Evolutionary conservation across 352 stramenopile genomes (phyloP).

Genomic region (Phytopythium cucurbitacearum): DNA sequence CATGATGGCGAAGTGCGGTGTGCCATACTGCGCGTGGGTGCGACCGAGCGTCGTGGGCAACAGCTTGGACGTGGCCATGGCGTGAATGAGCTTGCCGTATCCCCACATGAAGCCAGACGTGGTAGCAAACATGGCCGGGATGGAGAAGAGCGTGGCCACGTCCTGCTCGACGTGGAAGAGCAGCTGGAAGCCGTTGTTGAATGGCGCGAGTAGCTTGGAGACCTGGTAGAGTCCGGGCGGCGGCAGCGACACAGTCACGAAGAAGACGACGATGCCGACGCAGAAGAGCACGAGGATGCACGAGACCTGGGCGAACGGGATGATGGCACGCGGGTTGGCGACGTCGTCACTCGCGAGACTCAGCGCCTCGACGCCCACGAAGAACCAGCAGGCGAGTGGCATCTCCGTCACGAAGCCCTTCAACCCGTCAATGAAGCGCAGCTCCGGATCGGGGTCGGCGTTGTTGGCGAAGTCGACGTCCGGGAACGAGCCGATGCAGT

Average conservation of each 20-base stretch:
- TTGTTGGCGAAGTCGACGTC: slow-evolving; percentile 16
- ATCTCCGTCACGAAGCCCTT: slow-evolving; percentile 17
- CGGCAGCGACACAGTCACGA: slow-evolving; percentile 20
- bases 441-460: slow-evolving; percentile 11
- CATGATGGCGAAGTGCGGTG: slow-evolving; percentile 13
- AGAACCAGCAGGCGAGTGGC: slow-evolving; percentile 28
- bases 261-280: slow-evolving; percentile 17
- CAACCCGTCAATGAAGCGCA: slow-evolving; percentile 14
- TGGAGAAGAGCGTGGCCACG: slow-evolving; percentile 25
- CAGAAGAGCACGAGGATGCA: slow-evolving; percentile 27
- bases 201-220: slow-evolving; percentile 20
- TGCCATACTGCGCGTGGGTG: slow-evolving; percentile 10
- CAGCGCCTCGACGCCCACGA: slow-evolving; percentile 10
- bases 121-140: slow-evolving; percentile 27
- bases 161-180: slow-evolving; percentile 20
- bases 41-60: slow-evolving; percentile 14
- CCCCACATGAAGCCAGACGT: slow-evolving; percentile 33
- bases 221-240: slow-evolving; percentile 12
- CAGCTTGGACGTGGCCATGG: slow-evolving; percentile 27
- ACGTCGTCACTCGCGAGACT: slow-evolving; percentile 9
- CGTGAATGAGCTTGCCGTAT: slow-evolving; percentile 29
- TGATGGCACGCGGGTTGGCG: slow-evolving; percentile 10
- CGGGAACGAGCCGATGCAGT: slow-evolving; percentile 21
- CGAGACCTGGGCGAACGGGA: slow-evolving; percentile 16
- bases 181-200: slow-evolving; percentile 22